A percentile compares a stretch with the other conserved stretches of the same genome.
Conservation (phyloP, 2,329 filamentous ascomycete species). For the Fusarium udum region DNA sequence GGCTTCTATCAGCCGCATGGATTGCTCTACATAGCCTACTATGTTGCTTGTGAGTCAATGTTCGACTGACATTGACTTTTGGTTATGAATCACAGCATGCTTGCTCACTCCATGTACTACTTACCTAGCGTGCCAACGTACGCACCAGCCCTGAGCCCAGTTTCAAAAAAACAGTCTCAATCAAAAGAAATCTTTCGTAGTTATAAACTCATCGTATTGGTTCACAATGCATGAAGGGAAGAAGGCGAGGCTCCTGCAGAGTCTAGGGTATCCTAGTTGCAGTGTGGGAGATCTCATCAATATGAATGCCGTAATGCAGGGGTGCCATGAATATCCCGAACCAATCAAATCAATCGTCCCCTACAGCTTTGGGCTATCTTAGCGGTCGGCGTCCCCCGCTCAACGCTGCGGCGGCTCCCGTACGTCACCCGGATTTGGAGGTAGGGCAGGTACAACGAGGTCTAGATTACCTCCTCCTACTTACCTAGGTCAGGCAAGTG, state of each 20-base stretch:
- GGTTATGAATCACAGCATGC: neutral
- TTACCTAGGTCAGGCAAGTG: constrained; percentile 28
- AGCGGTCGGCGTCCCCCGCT: constrained; percentile 39
- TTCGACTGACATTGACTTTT: neutral
- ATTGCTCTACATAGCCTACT: too few species aligned
- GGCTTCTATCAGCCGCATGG: neutral
- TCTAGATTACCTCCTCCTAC: neutral
- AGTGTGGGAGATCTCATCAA: neutral
- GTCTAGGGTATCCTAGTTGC: constrained; percentile 24
- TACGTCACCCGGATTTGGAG: constrained; percentile 27
- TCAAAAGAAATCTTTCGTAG: too few species aligned
- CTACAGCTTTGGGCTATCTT: constrained; percentile 33
- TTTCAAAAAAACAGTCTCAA: neutral
- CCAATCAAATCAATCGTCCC: constrained; percentile 25
- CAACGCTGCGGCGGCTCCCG: constrained; percentile 38
- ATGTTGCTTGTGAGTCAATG: too few species aligned
- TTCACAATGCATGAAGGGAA: neutral
- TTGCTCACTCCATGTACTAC: neutral
- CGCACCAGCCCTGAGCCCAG: neutral
- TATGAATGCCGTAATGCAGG: constrained; percentile 13
- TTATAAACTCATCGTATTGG: neutral
- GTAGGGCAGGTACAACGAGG: neutral
- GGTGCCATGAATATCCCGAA: constrained; percentile 1
- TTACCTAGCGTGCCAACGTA: neutral
- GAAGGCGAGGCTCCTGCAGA: neutral